Percentiles rank a stretch among this genome's conserved stretches.
phyloP scores from a whole-genome alignment of 2,329 filamentous ascomycete species.

The Monilinia aucupariae region DNA sequence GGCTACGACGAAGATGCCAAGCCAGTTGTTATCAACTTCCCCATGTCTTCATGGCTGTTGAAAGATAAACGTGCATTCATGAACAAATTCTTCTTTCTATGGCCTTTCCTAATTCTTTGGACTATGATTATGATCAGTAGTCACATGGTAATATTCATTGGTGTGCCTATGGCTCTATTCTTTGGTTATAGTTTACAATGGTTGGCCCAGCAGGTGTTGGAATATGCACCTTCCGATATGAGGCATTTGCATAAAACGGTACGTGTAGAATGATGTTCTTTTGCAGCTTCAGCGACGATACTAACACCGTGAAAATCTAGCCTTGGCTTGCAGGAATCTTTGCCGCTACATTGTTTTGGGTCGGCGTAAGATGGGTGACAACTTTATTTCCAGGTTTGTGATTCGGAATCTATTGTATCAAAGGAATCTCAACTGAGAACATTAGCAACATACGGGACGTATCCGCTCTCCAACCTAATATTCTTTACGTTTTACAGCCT shows the following conservation, averaged over 20 bases:
- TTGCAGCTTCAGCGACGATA: not conserved
- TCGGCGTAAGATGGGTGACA: conserved; percentile 69
- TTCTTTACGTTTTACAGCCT: conserved; percentile 62
- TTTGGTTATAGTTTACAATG: conserved; percentile 69
- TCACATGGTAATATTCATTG: conserved; percentile 66
- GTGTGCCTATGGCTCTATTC: conserved; percentile 64
- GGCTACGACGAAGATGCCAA: conserved; percentile 79
- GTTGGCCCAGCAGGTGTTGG: conserved; percentile 69
- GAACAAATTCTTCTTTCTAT: conserved; percentile 81
- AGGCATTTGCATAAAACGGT: conserved; percentile 84
- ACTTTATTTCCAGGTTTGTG: conserved; percentile 62
- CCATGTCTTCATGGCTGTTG: conserved; percentile 63
- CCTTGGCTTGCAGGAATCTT: conserved; percentile 95
- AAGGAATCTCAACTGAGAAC: conserved; percentile 33
- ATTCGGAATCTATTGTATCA: conserved; percentile 28
- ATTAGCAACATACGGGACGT: conserved; percentile 56
- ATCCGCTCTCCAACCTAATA: conserved; percentile 70
- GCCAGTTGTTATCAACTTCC: conserved; percentile 63
- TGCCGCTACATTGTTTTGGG: conserved; percentile 76
- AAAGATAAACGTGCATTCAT: conserved; percentile 75
- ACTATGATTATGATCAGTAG: conserved; percentile 66
- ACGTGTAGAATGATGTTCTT: conserved; percentile 34
- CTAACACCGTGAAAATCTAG: conserved; percentile 39
- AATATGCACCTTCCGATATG: conserved; percentile 83
- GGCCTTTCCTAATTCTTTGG: conserved; percentile 75